Evolutionary conservation across 495 filamentous ascomycete genomes (phyloP), one percentile per base, ranked within the genome.

Genomic region (Aeminium ludgeri): DNA sequence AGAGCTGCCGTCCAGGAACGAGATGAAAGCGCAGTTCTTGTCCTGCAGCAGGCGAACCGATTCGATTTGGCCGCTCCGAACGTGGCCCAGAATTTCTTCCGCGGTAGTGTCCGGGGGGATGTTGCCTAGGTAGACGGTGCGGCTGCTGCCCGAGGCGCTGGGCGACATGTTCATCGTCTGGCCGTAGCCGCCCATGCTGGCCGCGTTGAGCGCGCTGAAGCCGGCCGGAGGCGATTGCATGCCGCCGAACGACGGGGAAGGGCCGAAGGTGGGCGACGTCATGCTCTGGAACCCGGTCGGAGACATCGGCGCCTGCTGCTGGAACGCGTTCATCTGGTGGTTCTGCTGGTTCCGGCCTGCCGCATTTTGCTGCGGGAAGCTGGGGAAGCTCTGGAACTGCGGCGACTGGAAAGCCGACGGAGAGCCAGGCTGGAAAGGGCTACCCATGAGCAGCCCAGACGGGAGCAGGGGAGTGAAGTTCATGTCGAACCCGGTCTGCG

Each of bases 1-100:
- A 20, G 91, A 93, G 64, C 83, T 87, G 47, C 85, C 82, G 54
- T 97, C 89, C 48, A 96, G 67, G 63, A 97, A 97, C 10, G 89
- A 97, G 55, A 97, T 97, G 66, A 97, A 97, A 45, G 89, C 89
- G 61, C 89, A 97, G 67, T 96, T 97, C 81, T 96, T 97, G 64
- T 97, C 89, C 13, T 86, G 83, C 28, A 97, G 72, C 48, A 96
- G 69, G 46, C 89, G 77, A 29, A 96, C 89, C 18, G 91, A 96
- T 65, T 97, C 89, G 59, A 97, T 97, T 53, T 95, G 91, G 27
- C 89, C 89, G 60, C 91, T 96, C 36, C 89, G 76, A 37, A 97
- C 89, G 55, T 97, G 89, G 46, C 87, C 82, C 36, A 97, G 68
- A 51, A 97, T 95, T 63, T 97, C 89, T 65, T 97, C 89, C 16